Conservation (phyloP, 352 stramenopile genomes). For the Peronospora farinosa region DNA sequence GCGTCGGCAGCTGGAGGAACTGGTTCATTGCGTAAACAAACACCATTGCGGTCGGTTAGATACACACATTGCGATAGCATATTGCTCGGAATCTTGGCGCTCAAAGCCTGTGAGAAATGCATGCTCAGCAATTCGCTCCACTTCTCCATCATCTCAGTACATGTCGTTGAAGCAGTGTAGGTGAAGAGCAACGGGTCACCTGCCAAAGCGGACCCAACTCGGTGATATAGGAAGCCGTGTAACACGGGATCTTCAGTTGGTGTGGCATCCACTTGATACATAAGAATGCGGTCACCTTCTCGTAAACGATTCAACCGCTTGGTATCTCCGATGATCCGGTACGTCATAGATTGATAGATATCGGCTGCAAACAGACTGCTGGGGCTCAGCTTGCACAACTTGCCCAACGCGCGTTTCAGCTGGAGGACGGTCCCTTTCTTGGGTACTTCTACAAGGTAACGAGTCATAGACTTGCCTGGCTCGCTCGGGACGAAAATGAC, state of each 20-base stretch:
- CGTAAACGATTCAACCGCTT: conserved; percentile 53
- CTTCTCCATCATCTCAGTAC: conserved; percentile 49
- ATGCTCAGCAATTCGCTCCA: conserved; percentile 46
- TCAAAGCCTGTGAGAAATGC: conserved; percentile 36
- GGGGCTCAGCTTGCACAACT: conserved; percentile 37
- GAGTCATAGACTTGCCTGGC: conserved; percentile 33
- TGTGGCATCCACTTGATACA: conserved; percentile 52
- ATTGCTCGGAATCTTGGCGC: conserved; percentile 32
- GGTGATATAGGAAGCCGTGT: conserved; percentile 74
- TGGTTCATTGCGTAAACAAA: conserved; percentile 43
- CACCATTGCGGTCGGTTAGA: conserved; percentile 50
- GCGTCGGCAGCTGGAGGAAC: conserved; percentile 32
- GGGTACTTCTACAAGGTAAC: conserved; percentile 56
- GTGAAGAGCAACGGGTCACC: conserved; percentile 69
- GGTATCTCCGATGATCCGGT: conserved; percentile 58
- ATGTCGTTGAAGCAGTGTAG: conserved; percentile 54
- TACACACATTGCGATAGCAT: conserved; percentile 47
- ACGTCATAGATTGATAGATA: conserved; percentile 77
- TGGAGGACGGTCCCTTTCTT: conserved; percentile 57
- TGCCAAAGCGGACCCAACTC: conserved; percentile 37
- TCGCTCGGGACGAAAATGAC: conserved; percentile 50
- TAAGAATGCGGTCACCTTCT: conserved; percentile 69
- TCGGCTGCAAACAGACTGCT: conserved; percentile 48
- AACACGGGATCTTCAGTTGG: conserved; percentile 22
- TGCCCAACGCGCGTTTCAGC: conserved; percentile 50